These are phyloP conservation scores for Plenodomus lindquistii DNA, from an alignment of 2,329 filamentous ascomycete species.

Conservation along the genomic window DNA sequence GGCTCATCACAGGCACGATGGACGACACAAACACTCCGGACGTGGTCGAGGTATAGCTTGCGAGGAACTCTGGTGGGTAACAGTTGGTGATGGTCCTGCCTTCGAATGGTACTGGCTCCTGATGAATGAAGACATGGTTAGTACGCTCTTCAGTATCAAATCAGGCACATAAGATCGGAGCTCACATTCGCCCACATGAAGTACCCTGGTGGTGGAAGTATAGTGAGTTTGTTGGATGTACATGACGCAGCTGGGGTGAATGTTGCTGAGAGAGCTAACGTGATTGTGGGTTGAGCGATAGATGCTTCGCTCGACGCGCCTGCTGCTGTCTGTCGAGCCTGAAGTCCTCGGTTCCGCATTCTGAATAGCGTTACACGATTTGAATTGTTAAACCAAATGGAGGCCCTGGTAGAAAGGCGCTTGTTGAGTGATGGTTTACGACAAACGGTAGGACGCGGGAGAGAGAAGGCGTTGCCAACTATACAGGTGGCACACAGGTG, in stretches of 20 bases:
- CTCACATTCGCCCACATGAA: conserved; percentile 23
- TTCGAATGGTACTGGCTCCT: conserved; percentile 28
- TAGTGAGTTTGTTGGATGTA: conserved; percentile 22
- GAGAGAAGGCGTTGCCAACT: neutral
- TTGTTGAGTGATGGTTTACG: neutral
- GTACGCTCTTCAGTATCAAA: neutral
- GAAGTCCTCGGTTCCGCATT: neutral
- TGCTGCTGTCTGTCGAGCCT: neutral
- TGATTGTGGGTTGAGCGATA: conserved; percentile 9
- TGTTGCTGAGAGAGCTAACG: conserved; percentile 25
- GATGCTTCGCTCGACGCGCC: neutral
- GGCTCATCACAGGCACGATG: conserved; percentile 30
- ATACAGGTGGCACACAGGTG: neutral
- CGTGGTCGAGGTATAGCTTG: conserved; percentile 20
- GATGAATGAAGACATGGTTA: neutral
- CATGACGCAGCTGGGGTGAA: conserved; percentile 33
- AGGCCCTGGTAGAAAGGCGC: too few relatives aligned
- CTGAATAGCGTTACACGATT: too few relatives aligned
- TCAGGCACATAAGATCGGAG: neutral
- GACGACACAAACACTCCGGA: conserved; percentile 14
- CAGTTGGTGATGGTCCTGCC: conserved; percentile 24
- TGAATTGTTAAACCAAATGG: too few relatives aligned
- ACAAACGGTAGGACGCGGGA: neutral
- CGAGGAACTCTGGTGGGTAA: conserved; percentile 29
- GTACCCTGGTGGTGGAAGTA: conserved; percentile 26